Percentiles rank a stretch among this genome's conserved stretches.
phyloP scores from a whole-genome alignment of 441 rosid genomes.

The Metrosideros polymorpha region DNA sequence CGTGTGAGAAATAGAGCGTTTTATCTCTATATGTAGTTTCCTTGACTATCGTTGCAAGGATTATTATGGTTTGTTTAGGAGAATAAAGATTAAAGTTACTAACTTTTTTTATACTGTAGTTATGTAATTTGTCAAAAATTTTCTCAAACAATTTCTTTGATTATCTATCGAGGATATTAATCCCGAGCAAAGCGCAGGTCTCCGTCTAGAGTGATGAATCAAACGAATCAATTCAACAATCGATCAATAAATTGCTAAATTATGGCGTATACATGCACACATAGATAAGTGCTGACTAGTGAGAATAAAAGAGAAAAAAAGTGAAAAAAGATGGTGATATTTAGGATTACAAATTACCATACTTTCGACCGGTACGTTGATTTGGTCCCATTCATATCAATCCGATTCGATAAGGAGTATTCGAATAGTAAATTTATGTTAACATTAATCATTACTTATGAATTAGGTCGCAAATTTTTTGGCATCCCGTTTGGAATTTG shows the following conservation, averaged over 20 bases:
- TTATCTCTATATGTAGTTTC: too few species aligned
- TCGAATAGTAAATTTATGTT: neutral
- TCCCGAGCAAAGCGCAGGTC: neutral
- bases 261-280: too few species aligned
- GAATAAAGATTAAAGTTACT: neutral
- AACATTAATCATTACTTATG: neutral
- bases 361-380: rapidly evolving
- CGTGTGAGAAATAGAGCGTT: neutral
- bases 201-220: neutral
- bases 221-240: neutral
- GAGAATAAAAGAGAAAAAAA: neutral
- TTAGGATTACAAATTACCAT: neutral
- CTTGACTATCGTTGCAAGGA: neutral
- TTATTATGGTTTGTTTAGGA: too few species aligned
- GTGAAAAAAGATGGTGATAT: neutral
- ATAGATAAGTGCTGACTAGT: neutral
- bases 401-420: neutral
- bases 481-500: neutral
- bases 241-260: neutral
- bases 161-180: neutral
- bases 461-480: neutral
- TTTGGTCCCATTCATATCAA: neutral
- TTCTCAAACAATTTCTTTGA: neutral
- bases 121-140: neutral
- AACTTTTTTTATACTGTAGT: neutral